Evolutionary conservation across 371 early-diverging fungal species (phyloP).

Genomic region (Zopfochytrium polystomum): DNA sequence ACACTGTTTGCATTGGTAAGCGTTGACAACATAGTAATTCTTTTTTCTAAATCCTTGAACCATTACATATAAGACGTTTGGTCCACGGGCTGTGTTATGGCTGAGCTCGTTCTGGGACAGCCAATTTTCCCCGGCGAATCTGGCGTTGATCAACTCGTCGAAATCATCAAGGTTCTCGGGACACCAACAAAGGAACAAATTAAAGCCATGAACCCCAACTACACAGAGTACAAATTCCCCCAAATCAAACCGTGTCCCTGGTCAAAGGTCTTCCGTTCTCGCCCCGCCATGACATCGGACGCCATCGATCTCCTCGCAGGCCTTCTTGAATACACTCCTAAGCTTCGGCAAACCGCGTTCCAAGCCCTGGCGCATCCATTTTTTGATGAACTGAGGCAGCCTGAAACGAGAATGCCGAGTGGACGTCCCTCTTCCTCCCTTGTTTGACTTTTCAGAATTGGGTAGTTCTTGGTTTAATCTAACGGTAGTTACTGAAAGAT

Average conservation of each 20-base stretch:
- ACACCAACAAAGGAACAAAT: constrained; percentile 96
- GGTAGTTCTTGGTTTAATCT: constrained; percentile 56
- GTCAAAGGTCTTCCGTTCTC: constrained; percentile 78
- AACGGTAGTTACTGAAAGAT: too few species aligned
- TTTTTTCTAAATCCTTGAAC: not conserved
- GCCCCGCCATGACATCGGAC: constrained; percentile 67
- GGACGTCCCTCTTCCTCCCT: constrained; percentile 78
- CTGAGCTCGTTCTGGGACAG: constrained; percentile 92
- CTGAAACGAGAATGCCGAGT: constrained; percentile 70
- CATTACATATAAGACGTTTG: constrained; percentile 80
- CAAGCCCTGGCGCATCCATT: constrained; percentile 94
- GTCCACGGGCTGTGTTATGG: constrained; percentile 99
- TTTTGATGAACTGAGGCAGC: constrained; percentile 92
- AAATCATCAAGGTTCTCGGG: constrained; percentile 98
- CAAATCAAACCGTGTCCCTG: constrained; percentile 94
- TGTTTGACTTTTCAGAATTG: constrained; percentile 86
- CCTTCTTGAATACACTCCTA: constrained; percentile 94
- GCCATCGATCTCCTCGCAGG: constrained; percentile 84
- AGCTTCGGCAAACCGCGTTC: constrained; percentile 84
- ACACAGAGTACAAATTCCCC: constrained; percentile 97
- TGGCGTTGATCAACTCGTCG: constrained; percentile 98
- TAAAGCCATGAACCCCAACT: constrained; percentile 92
- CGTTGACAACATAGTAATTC: not conserved
- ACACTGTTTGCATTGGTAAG: constrained; percentile 82
- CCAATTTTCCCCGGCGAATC: constrained; percentile 99